Evolutionary conservation across 139 green algal species (phyloP), one percentile per base, ranked within the genome.

Genomic region (Tetradesmus obliquus): DNA sequence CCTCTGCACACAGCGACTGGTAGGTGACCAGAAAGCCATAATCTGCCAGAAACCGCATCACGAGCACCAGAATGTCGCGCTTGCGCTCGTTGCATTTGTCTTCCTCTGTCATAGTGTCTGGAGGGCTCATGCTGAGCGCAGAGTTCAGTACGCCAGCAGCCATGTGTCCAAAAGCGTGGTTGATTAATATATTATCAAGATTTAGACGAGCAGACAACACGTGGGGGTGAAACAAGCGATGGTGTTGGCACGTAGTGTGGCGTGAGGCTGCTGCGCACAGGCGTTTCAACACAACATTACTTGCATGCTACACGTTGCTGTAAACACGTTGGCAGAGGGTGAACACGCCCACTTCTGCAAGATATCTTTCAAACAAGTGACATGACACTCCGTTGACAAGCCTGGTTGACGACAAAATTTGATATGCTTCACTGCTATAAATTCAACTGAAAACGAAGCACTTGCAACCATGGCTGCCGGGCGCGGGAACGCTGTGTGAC

Each of bases 1-100:
- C 90, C 79, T 94, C 92, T 57, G 69, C 22, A 55, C 88, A 85
- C 54, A 95, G 88, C 66, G 66, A 57, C 24, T 92, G 81, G n/a
- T 91, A 91, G 1, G 82, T 51, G 4, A 82, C 22, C 2, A 79
- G 3, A 53, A 93, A 95, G 3, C 92, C 90, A 24, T 86, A 69
- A 55, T 95, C 93, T 8, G 57, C 54, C 55, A 95, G 55, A 54
- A 93, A 88, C 1, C 89, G 76, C 85, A 95, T 32, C 17, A 94
- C 90, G 13, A 95, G 82, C 51, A 94, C 92, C 71, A 95, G 8
- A 7, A 88, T 57, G 57, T 88, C 84, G 45, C 84, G 84, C 72
- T 79, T 88, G 10, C 84, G 84, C 58, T 79, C 84, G 20, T 88
- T 45, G 15, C n/a, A 76, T 19, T 76, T 76, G 66, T 76, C 17